phyloP scores from a whole-genome alignment of 2,329 filamentous ascomycete species.

The Ophiocordyceps robertsii region DNA sequence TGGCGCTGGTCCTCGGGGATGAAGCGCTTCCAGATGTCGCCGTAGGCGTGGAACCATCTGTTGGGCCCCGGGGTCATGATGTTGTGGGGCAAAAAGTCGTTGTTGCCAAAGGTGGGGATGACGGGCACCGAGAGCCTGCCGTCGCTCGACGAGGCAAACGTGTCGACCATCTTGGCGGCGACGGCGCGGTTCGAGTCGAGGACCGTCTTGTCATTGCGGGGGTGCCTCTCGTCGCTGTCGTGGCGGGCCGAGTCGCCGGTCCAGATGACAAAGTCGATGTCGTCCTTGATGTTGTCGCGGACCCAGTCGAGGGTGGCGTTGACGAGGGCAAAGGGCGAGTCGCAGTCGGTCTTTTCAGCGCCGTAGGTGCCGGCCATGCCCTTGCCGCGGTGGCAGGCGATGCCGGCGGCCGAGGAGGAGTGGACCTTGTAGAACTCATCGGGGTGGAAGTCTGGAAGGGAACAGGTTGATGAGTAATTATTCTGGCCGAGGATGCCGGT shows the following conservation, averaged over 20 bases:
- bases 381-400: slow-evolving; percentile 66
- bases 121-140: slow-evolving; percentile 58
- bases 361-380: slow-evolving; percentile 73
- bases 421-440: slow-evolving; percentile 77
- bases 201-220: slow-evolving; percentile 65
- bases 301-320: slow-evolving; percentile 91
- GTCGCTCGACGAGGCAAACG: slow-evolving; percentile 47
- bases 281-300: slow-evolving; percentile 57
- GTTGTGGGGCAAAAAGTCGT: slow-evolving; percentile 95
- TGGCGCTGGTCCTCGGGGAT: slow-evolving; percentile 89
- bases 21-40: slow-evolving; percentile 69
- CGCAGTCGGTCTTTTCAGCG: slow-evolving; percentile 77
- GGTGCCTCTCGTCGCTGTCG: slow-evolving; percentile 71
- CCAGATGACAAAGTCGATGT: slow-evolving; percentile 85
- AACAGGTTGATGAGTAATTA: too few relatives aligned
- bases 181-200: slow-evolving; percentile 62
- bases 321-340: slow-evolving; percentile 66
- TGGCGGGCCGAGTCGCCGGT: slow-evolving; percentile 84
- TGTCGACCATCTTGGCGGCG: slow-evolving; percentile 60
- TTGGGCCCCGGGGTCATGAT: slow-evolving; percentile 81
- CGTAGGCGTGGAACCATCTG: slow-evolving; percentile 65
- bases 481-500: too few relatives aligned
- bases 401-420: slow-evolving; percentile 52
- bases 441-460: slow-evolving; percentile 66
- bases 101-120: slow-evolving; percentile 87